Evolutionary conservation across 306 rosid species (phyloP).

Genomic region (Prosopis cineraria): DNA sequence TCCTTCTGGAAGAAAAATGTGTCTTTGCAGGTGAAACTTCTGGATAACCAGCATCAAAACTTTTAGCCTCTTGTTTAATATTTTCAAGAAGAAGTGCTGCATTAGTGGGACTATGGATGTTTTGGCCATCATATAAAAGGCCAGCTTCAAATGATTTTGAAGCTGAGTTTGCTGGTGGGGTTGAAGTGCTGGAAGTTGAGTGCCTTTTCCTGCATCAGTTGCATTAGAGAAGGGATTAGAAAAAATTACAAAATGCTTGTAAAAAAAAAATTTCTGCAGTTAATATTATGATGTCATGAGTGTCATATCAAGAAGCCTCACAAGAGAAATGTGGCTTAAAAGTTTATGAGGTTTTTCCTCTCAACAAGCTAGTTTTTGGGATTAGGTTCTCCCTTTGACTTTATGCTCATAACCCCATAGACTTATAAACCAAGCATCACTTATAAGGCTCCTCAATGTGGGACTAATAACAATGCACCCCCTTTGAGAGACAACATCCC

Average conservation of each 20-base stretch:
- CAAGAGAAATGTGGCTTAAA: no score
- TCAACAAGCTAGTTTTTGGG: no score
- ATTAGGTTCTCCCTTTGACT: no score
- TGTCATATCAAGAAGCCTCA: no score
- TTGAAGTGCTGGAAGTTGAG: constrained; percentile 52
- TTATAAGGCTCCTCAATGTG: no score
- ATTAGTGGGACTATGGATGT: constrained; percentile 85
- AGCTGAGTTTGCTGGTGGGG: constrained; percentile 51
- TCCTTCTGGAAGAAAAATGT: constrained; percentile 53
- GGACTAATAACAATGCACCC: no score
- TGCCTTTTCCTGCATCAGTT: constrained; percentile 72
- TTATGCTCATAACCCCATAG: no score
- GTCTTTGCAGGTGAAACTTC: constrained; percentile 57
- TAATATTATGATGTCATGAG: no score
- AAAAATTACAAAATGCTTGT: not conserved
- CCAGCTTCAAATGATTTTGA: constrained; percentile 63
- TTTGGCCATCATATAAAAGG: constrained; percentile 68
- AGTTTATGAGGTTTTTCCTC: no score
- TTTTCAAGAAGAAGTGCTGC: constrained; percentile 91
- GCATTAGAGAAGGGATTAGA: constrained; percentile 12
- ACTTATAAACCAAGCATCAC: no score
- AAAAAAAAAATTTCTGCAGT: not conserved
- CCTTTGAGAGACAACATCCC: no score
- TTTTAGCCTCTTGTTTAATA: constrained; percentile 75
- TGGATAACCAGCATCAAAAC: constrained; percentile 49